Conservation (phyloP, 176 grass and related monocot genomes). For the Triticum monococcum region DNA sequence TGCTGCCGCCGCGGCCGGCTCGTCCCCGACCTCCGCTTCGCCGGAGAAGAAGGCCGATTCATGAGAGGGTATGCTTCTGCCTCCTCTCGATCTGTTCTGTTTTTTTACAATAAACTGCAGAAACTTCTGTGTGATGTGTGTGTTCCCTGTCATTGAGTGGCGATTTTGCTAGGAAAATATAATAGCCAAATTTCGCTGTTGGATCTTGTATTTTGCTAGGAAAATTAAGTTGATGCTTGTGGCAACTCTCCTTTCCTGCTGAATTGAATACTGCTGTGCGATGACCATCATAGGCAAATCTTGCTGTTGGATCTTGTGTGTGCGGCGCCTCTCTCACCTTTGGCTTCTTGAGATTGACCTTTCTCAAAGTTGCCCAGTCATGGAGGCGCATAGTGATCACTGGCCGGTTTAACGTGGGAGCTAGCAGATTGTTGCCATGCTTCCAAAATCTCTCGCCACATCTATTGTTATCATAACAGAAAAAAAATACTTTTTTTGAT, state of each 20-base stretch:
- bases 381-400: conserved; percentile 50
- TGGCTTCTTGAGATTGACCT: conserved; percentile 65
- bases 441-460: conserved; percentile 71
- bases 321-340: conserved; percentile 68
- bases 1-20: not conserved
- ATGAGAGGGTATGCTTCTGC: conserved; percentile 25
- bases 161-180: not conserved
- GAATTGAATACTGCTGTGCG: no score
- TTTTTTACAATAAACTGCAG: no score
- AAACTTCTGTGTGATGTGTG: no score
- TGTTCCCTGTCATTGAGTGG: no score
- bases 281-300: no score
- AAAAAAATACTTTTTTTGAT: not conserved
- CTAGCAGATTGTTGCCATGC: conserved; percentile 40
- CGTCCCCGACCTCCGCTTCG: conserved; percentile 17
- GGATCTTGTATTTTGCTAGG: not conserved
- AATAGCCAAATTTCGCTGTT: not conserved
- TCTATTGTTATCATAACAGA: not conserved
- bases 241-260: no score
- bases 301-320: not conserved
- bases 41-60: conserved; percentile 42
- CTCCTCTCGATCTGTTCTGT: not conserved
- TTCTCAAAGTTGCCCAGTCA: conserved; percentile 77
- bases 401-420: conserved; percentile 75
- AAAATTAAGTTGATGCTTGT: no score